A percentile compares a stretch with the other conserved stretches of the same genome.
phyloP scores from a whole-genome alignment of 2,329 filamentous ascomycete genomes.

The Lachnellula cervina region DNA sequence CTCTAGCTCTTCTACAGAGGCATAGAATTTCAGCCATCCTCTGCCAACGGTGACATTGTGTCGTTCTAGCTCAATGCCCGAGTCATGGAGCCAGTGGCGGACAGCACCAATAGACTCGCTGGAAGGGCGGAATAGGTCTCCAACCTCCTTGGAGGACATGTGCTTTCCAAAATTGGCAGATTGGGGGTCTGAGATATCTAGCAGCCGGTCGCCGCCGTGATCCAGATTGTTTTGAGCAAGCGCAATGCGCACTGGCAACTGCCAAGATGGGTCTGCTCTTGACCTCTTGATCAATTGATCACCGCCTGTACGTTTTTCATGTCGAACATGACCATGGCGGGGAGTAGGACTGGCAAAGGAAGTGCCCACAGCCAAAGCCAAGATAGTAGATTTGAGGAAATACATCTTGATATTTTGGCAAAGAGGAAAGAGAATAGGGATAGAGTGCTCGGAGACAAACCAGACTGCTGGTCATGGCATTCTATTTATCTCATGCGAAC shows the following conservation, averaged over 20 bases:
- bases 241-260: slow-evolving; percentile 13
- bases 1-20: slow-evolving; percentile 27
- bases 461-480: too few relatives aligned
- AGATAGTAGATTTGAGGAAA: slow-evolving; percentile 1
- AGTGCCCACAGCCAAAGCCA: slow-evolving; percentile 3
- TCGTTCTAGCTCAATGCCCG: slow-evolving; percentile 11
- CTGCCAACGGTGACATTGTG: slow-evolving; percentile 22
- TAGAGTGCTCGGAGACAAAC: not conserved
- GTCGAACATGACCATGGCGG: slow-evolving; percentile 4
- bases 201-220: slow-evolving; percentile 26
- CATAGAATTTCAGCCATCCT: slow-evolving; percentile 32
- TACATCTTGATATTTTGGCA: slow-evolving; percentile 1
- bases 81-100: slow-evolving; percentile 10
- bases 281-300: not conserved
- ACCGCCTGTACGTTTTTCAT: slow-evolving; percentile 7
- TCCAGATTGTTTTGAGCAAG: slow-evolving; percentile 23
- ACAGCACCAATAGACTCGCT: slow-evolving; percentile 5
- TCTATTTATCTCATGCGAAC: too few relatives aligned
- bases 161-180: slow-evolving; percentile 32
- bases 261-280: not conserved
- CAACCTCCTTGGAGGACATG: slow-evolving; percentile 24
- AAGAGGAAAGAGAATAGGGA: not conserved
- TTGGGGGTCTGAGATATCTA: slow-evolving; percentile 30
- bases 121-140: slow-evolving; percentile 17
- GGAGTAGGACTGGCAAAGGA: slow-evolving; percentile 9